Evolutionary conservation across 139 green algal species (phyloP).

Genomic region (Micractinium sp.): DNA sequence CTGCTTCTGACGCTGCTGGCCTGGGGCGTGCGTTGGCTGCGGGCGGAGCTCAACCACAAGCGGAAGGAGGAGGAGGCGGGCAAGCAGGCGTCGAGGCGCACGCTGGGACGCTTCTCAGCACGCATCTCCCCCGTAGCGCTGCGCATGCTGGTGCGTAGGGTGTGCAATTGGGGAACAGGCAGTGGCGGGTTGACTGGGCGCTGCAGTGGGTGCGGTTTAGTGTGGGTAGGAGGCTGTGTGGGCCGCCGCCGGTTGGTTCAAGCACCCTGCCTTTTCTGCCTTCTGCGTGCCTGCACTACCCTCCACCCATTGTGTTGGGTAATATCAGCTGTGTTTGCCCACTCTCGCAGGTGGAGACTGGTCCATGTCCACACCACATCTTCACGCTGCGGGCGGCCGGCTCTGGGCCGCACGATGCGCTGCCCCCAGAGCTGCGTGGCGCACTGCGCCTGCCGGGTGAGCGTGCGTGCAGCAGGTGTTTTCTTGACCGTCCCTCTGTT

Average conservation of each 20-base stretch:
- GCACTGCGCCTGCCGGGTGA: constrained; percentile 44
- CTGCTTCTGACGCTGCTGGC: constrained; percentile 67
- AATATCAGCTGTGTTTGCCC: too few species aligned
- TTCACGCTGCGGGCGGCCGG: constrained; percentile 42
- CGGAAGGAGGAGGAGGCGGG: constrained; percentile 18
- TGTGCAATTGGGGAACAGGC: not conserved
- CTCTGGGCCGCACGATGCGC: not conserved
- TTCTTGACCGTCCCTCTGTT: too few species aligned
- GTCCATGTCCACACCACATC: constrained; percentile 49
- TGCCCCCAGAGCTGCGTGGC: constrained; percentile 44
- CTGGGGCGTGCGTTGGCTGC: constrained; percentile 63
- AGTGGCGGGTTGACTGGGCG: not conserved
- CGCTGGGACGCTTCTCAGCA: constrained; percentile 31
- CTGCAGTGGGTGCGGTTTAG: not conserved
- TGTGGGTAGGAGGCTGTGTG: not conserved
- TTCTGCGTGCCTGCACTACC: not conserved
- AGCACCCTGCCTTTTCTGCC: not conserved
- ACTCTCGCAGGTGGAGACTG: constrained; percentile 43
- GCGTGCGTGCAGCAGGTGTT: not conserved
- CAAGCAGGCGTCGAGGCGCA: not conserved
- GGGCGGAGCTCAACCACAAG: constrained; percentile 39
- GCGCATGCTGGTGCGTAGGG: constrained; percentile 39
- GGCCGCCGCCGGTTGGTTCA: not conserved
- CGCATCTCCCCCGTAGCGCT: constrained; percentile 46
- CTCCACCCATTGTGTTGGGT: not conserved